These are phyloP conservation scores for Schizochytrium sp. DNA, from an alignment of 108 stramenopile species.

Conservation along the genomic window DNA sequence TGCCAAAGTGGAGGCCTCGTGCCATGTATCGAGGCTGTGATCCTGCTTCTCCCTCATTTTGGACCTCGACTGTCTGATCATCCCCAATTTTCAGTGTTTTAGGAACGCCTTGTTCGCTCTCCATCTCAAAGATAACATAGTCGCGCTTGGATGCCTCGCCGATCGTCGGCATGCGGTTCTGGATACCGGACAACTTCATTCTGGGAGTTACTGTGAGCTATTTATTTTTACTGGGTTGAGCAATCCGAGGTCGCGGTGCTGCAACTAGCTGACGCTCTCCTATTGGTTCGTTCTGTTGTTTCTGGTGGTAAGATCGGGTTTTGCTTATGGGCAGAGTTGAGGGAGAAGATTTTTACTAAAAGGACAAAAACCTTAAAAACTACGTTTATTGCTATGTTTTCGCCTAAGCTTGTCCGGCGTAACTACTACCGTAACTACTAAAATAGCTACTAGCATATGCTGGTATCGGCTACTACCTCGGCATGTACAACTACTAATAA, in stretches of 20 bases:
- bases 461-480: too few relatives aligned
- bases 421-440: too few relatives aligned
- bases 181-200: background rate
- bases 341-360: too few relatives aligned
- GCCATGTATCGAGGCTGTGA: background rate
- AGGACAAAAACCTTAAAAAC: too few relatives aligned
- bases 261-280: too few relatives aligned
- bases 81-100: background rate
- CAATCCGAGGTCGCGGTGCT: background rate
- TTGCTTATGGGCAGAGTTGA: too few relatives aligned
- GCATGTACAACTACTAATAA: too few relatives aligned
- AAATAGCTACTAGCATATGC: too few relatives aligned
- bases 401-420: too few relatives aligned
- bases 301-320: too few relatives aligned
- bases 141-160: background rate
- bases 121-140: background rate
- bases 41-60: background rate
- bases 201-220: background rate
- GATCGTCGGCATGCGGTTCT: background rate
- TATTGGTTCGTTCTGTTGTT: too few relatives aligned
- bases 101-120: background rate
- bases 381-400: too few relatives aligned
- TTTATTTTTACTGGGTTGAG: background rate
- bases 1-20: background rate
- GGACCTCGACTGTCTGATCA: conserved; percentile 15